Evolutionary conservation across 2,329 filamentous ascomycete species (phyloP), one percentile per base, ranked within the genome.

Genomic region (Teratosphaeria epicoccoides): DNA sequence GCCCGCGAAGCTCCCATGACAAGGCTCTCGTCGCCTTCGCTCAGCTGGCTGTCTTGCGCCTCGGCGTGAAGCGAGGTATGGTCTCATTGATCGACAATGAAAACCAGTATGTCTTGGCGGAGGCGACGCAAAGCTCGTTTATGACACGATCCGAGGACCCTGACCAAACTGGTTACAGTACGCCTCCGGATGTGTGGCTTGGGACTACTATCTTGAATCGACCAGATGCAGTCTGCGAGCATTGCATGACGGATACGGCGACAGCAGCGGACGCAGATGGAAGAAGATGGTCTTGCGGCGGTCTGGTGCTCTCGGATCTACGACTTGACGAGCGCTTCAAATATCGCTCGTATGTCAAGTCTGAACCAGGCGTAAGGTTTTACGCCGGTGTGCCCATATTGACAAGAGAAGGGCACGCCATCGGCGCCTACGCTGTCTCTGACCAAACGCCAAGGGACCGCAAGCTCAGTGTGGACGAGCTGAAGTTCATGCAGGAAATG

Each of bases 1-100:
- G 51, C 29, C 51, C 61, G 9, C 49, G 52, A 37, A 49, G 56
- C 7, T 56, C 52, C 10, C 33, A 40, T 17, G 33, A 71, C 52
- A 64, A 63, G 20, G 62, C 65, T 22, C 59, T 70, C 12, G 65
- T 62, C 6, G 63, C 66, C 6, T 65, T 66, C 52, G 60, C 62
- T 7, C 68, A 72, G 50, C 61, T 71, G 6, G 64, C 64, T 3
- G 64, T 68, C 49, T 63, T 68, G 52, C 63, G 69, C 9, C 59
- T 72, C 6, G 56, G 66, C 26, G 62, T 63, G 2, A 61, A 65
- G 23, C 63, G 70, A 10, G 63, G 62, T 24, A 64, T 71, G 57
- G 61, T 72, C 49, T 73, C 70, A 54, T 65, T 78, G 10, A 72
- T 78, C 50, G 75, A 76, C 55, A 67, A 70, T 22, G 67, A 73